phyloP scores from a whole-genome alignment of 2,329 filamentous ascomycete genomes.

The Pseudopithomyces chartarum region DNA sequence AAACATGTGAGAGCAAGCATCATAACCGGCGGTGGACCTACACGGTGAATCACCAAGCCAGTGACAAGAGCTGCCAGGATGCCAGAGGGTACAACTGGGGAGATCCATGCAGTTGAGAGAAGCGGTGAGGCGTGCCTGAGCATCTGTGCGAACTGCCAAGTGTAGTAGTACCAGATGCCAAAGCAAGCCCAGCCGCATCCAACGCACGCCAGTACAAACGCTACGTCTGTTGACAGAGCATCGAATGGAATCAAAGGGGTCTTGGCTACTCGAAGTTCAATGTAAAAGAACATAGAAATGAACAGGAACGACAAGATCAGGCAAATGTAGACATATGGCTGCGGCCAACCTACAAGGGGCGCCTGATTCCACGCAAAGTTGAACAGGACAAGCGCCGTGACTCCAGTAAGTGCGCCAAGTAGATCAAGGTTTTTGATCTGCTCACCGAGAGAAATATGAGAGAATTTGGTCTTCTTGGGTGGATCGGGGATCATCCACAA shows the following conservation, averaged over 20 bases:
- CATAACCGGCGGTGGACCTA: constrained; percentile 39
- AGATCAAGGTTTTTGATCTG: constrained; percentile 48
- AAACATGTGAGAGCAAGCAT: constrained; percentile 37
- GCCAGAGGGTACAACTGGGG: constrained; percentile 35
- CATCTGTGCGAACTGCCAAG: constrained; percentile 32
- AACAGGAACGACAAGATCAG: constrained; percentile 64
- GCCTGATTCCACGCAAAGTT: constrained; percentile 73
- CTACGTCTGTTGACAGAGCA: constrained; percentile 54
- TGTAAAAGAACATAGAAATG: constrained; percentile 59
- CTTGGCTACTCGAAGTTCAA: constrained; percentile 52
- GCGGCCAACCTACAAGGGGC: constrained; percentile 62
- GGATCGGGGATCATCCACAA: constrained; percentile 1
- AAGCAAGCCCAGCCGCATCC: constrained; percentile 49
- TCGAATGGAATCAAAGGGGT: constrained; percentile 64
- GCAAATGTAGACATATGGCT: constrained; percentile 60
- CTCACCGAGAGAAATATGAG: constrained; percentile 11
- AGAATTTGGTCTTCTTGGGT: neutral
- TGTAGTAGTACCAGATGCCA: constrained; percentile 41
- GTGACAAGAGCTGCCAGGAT: constrained; percentile 37
- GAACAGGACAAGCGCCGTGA: constrained; percentile 63
- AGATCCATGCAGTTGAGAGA: constrained; percentile 29
- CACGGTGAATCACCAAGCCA: constrained; percentile 35
- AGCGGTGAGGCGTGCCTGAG: constrained; percentile 33
- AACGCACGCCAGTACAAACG: constrained; percentile 62
- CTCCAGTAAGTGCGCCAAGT: constrained; percentile 55